Base-by-base conservation (phyloP, 2,329 filamentous ascomycete species). In the Penicillium freii region DNA sequence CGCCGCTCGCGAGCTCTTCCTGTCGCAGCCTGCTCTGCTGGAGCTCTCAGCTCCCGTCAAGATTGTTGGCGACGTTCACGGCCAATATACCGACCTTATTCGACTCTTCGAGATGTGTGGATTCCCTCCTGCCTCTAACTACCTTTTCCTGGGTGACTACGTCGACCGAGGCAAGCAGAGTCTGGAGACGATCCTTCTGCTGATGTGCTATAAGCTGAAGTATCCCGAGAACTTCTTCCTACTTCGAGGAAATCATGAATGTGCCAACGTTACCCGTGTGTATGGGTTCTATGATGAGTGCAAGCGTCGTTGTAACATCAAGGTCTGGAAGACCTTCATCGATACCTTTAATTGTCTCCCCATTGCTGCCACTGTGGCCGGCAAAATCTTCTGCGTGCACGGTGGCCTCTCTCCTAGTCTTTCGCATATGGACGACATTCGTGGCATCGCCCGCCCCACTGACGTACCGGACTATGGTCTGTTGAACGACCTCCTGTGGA, bases 251-350 rank as follows among this genome's bases (percentile, higher is more conserved):
- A 97, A 97, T 71, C 93, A 97, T 76, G 93, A 97, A 75, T 97
- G 93, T 76, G 93, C 93, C 67, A 96, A 96, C 65, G 92, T 97
- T 52, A 97, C 92, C 15, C 85, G 93, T 58, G 91, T 97, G 36
- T 97, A 97, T 75, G 93, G 93, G 2, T 97, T 97, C 76, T 97
- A 97, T 78, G 93, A 97, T 70, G 93, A 97, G 74, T 97, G 93
- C 83, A 97, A 97, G 79, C 85, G 93, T 64, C 85, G 93, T 60
- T 96, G 90, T 80, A 97, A 96, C 72, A 91, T 97, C 73, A 97
- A 97, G 80, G 87, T 96, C 54, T 97, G 93, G 93, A 97, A 97
- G 81, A 95, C 91, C 0, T 97, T 97, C 71, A 88, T 96, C 51
- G 93, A 97, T 73, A 94, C 90, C 27, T 97, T 97, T 82, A 97